Evolutionary conservation across 2,329 filamentous ascomycete species (phyloP), one percentile per base, ranked within the genome.

Genomic region (Trichocomaceae sp.): DNA sequence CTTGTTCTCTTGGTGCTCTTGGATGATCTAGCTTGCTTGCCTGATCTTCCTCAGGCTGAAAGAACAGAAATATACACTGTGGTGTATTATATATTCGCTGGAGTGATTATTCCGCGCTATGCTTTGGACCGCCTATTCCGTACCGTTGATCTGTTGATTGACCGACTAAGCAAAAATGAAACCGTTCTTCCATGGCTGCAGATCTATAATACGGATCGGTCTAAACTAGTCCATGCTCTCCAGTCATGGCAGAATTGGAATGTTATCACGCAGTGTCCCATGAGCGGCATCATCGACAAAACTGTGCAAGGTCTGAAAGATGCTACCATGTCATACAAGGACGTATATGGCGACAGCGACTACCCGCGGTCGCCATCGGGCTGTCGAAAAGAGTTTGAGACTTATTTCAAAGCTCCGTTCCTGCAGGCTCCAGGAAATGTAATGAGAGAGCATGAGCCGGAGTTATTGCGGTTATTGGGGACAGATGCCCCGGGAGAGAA

Each of bases 301-400:
- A 17, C 47, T 5, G 47, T 52, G 26, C 23, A 49, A 15, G 26
- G 13, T 26, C 29, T 45, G 26, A 22, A 45, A 29, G 15, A 33
- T 31, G 39, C 20, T 3, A 47, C 22, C 22, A 48, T 23, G 3
- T 19, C 49, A n/a, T 10, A 17, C 17, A 50, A 29, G n/a, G 35
- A 10, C 19, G 31, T 33, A n/a, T 54, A 15, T 37, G 53, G 42
- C 9, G 19, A 10, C 9, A 49, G 52, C 31, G 19, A 17, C 8
- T 15, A 15, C 41, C 22, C 44, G 3, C 52, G 35, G 33, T 41
- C 48, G 12, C 56, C 56, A n/a, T 46, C 52, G 13, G 56, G 56
- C 10, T 57, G 56, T 44, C 46, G 55, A 42, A 52, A 49, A 19
- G 56, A 57, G 19, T 51, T 54, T 29, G 49, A 54, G 8, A 55